phyloP scores from a whole-genome alignment of 225 moss, liverwort and hornwort genomes.

The Marchantia polymorpha region DNA sequence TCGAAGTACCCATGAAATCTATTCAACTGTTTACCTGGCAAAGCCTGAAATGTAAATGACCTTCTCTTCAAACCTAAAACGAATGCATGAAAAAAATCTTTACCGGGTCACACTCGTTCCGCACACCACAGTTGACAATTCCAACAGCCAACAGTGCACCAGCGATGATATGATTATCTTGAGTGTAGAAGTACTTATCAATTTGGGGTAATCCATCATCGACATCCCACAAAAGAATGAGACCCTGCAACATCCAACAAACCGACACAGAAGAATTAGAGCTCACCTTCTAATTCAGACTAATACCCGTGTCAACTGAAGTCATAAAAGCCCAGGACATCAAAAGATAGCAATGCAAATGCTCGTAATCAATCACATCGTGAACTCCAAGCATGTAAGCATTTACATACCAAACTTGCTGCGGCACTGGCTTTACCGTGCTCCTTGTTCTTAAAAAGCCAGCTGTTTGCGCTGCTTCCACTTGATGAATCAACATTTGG shows the following conservation, averaged over 20 bases:
- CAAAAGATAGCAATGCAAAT: too few relatives aligned
- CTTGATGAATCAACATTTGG: slow-evolving; percentile 69
- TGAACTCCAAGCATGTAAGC: too few relatives aligned
- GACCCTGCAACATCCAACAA: slow-evolving; percentile 53
- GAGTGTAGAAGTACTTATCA: slow-evolving; percentile 95
- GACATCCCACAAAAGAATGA: slow-evolving; percentile 93
- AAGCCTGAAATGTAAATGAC: too few relatives aligned
- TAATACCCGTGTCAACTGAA: background rate
- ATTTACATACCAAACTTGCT: slow-evolving; percentile 76
- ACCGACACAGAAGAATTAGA: background rate
- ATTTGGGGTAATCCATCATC: slow-evolving; percentile 84
- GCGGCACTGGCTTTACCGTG: slow-evolving; percentile 98
- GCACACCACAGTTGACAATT: slow-evolving; percentile 87
- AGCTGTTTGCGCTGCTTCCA: slow-evolving; percentile 74
- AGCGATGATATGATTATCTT: slow-evolving; percentile 84
- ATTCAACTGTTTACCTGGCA: too few relatives aligned
- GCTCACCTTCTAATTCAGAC: background rate
- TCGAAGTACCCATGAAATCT: too few relatives aligned
- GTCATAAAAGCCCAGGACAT: too few relatives aligned
- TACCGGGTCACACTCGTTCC: slow-evolving; percentile 93
- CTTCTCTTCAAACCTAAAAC: too few relatives aligned
- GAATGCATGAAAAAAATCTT: background rate
- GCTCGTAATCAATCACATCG: too few relatives aligned
- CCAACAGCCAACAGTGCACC: slow-evolving; percentile 97
- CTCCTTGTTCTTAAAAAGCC: slow-evolving; percentile 97